Evolutionary conservation across 495 filamentous ascomycete species (phyloP), one percentile per base, ranked within the genome.

Genomic region (Daldinia childiae): DNA sequence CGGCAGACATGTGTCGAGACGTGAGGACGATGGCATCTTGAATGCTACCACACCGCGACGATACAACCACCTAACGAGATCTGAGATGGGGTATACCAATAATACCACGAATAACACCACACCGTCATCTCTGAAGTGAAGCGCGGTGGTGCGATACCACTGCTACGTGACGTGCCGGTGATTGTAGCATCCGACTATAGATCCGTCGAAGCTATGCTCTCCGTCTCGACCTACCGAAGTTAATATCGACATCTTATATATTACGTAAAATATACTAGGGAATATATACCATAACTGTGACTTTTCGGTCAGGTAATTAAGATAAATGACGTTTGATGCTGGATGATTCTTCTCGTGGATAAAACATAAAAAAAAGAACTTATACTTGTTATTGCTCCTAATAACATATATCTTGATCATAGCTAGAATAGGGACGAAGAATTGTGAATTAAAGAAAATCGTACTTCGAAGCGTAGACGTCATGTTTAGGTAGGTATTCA

Each of bases 61-160:
- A n/a, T 55, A 60, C 43, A 15, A 58, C 43, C 56, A 50, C 12
- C 58, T 19, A 59, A 45, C 26, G 24, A 51, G 50, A 71, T 66
- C 58, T 66, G 4, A 64, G 59, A 63, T 62, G 41, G n/a, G 19
- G 32, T 60, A 21, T 12, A 34, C 32, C 14, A 6, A 62, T 7
- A 30, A 32, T 27, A 26, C 39, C 5, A 43, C 17, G 17, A 45
- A 48, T 24, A 24, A 24, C 43, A 24, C 43, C 43, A 48, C 43
- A 1, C 34, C n/a, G 12, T 21, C 32, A n/a, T 11, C 45, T 34
- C 11, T 57, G 7, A 34, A 45, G 4, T 19, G 17, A 62, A 32
- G 17, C 26, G 58, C n/a, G 19, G 68, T 69, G 74, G 59, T 57
- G 63, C 27, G 58, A 71, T 76, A 60, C 74, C 68, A 66, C 64